Evolutionary conservation across 371 early-diverging fungal species (phyloP).

Genomic region (Mucor plumbeus): DNA sequence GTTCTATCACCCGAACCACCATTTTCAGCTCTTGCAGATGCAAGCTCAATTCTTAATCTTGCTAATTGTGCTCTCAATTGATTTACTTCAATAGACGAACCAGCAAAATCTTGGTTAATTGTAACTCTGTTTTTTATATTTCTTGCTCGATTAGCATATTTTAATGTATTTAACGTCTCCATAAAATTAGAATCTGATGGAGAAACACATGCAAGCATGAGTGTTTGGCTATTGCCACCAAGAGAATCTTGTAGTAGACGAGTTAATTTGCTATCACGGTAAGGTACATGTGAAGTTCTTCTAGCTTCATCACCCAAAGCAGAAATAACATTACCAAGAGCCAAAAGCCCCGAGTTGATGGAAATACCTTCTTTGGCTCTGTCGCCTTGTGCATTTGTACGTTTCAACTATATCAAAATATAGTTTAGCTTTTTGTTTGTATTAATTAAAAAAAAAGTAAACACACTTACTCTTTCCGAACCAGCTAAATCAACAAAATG

Average conservation of each 20-base stretch:
- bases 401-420: conserved; percentile 69
- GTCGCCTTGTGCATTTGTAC: conserved; percentile 94
- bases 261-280: conserved; percentile 99
- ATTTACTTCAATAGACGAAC: conserved; percentile 67
- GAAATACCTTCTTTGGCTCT: conserved; percentile 96
- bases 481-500: conserved; percentile 99
- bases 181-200: conserved; percentile 80
- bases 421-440: neutral
- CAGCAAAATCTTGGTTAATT: conserved; percentile 77
- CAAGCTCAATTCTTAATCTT: conserved; percentile 70
- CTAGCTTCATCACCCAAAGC: conserved; percentile 91
- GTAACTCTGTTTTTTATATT: conserved; percentile 86
- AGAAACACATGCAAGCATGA: conserved; percentile 94
- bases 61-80: conserved; percentile 75
- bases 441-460: neutral
- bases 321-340: conserved; percentile 98
- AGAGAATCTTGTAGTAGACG: conserved; percentile 96
- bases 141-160: conserved; percentile 89
- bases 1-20: conserved; percentile 6
- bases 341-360: conserved; percentile 96
- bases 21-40: conserved; percentile 53
- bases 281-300: conserved; percentile 83
- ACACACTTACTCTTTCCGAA: conserved; percentile 50
- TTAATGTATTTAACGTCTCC: conserved; percentile 93
- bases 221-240: conserved; percentile 91